Conservation (phyloP, 164 flowering plant species). For the Stephania japonica region DNA sequence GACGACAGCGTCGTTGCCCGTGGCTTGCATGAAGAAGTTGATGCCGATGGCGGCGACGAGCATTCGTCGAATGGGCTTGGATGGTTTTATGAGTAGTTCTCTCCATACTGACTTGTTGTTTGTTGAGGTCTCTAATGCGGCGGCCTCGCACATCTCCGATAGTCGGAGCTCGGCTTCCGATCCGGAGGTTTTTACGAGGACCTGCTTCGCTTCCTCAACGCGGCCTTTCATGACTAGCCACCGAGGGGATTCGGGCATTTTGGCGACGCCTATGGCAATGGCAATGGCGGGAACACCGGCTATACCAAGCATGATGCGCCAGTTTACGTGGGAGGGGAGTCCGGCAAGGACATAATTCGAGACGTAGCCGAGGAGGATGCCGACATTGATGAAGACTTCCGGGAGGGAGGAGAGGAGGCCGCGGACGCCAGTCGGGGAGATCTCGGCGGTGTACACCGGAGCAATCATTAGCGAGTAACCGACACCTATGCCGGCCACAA, state of each 20-base stretch:
- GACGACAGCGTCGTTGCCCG: constrained; percentile 84
- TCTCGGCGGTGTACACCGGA: constrained; percentile 73
- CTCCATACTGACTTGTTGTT: constrained; percentile 49
- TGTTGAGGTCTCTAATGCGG: constrained; percentile 11
- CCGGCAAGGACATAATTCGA: constrained; percentile 44
- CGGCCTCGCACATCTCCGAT: constrained; percentile 34
- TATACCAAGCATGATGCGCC: constrained; percentile 80
- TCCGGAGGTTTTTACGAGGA: constrained; percentile 34
- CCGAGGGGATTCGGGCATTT: constrained; percentile 87
- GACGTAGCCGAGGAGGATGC: constrained; percentile 67
- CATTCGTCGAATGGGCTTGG: constrained; percentile 43
- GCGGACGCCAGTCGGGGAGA: constrained; percentile 61
- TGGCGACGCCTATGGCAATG: constrained; percentile 40
- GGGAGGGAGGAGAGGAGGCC: constrained; percentile 79
- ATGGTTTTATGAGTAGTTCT: constrained; percentile 46
- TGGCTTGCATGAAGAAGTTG: constrained; percentile 91
- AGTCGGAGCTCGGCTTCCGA: constrained; percentile 58
- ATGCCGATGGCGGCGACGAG: constrained; percentile 68
- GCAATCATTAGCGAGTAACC: constrained; percentile 84
- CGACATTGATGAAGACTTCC: constrained; percentile 67
- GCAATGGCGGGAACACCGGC: constrained; percentile 56
- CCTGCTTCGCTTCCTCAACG: constrained; percentile 42
- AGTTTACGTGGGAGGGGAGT: constrained; percentile 37
- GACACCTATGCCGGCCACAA: constrained; percentile 75
- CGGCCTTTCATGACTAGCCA: constrained; percentile 75